Base-by-base conservation (phyloP, 352 stramenopile genomes). In the Pythium dissotocum region DNA sequence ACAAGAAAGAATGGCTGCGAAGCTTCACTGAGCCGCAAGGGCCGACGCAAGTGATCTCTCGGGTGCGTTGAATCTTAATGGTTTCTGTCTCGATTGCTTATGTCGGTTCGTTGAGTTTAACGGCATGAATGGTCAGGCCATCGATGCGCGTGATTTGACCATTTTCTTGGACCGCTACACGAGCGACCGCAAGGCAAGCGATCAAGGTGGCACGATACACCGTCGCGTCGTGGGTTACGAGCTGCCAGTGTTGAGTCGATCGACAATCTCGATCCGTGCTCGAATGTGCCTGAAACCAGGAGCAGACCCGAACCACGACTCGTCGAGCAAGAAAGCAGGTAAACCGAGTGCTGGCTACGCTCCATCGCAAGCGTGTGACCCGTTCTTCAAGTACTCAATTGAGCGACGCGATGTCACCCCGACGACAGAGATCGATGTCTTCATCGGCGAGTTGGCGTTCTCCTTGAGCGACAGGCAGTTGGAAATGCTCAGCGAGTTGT, bases 151-250 rank as follows among this genome's bases (percentile, higher is more conserved):
- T 49, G 88, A 95, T 51, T 59, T 95, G 24, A 94, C 88, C 0
- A 90, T 94, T 52, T 95, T 95, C 48, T 61, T 95, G 1, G 88
- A 95, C 73, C 76, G 88, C 32, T 95, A 94, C 66, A 91, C 80
- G 4, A 89, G 72, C 61, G 80, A 90, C 16, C 71, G 72, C 4
- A 73, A 76, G 42, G 33, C 65, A 21, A 86, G 75, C 21, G 64
- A 69, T 9, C 24, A 75, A 61, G 13, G 61, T 69, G 14, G 67
- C 76, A 6, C 54, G 62, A 77, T 91, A 30, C 83, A 84, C 24
- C 84, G 87, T 5, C 89, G 89, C 60, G 86, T 93, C 10, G 61
- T 92, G 26, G 86, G 88, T 4, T 95, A 95, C 58, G 88, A 95
- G 63, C 66, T 95, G 2, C 88, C 86, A 0, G 82, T 95, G 14